Percentiles rank a stretch among this genome's conserved stretches.
Conservation (phyloP, 2,329 filamentous ascomycete genomes). For the Emericellopsis atlantica region DNA sequence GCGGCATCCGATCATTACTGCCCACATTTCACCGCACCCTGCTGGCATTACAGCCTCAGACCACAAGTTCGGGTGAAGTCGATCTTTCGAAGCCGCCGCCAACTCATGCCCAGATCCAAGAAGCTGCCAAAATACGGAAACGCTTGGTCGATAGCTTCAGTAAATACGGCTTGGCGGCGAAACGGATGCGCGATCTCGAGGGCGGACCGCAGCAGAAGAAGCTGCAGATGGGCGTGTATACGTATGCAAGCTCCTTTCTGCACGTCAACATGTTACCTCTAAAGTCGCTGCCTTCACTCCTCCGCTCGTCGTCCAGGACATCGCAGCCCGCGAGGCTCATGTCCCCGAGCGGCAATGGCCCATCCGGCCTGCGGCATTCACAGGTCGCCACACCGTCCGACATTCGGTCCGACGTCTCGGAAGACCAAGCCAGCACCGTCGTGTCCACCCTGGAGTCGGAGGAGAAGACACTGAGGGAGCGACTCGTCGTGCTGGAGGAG, state of each 20-base stretch:
- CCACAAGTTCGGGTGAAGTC: conserved; percentile 21
- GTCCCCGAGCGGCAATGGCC: conserved; percentile 19
- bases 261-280: conserved; percentile 86
- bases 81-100: conserved; percentile 29
- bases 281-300: conserved; percentile 57
- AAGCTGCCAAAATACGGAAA: conserved; percentile 82
- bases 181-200: conserved; percentile 67
- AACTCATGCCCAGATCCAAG: conserved; percentile 58
- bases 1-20: conserved; percentile 69
- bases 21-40: conserved; percentile 76
- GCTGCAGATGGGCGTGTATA: conserved; percentile 72
- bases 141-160: conserved; percentile 78
- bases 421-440: conserved; percentile 34
- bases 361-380: conserved; percentile 30
- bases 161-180: conserved; percentile 75
- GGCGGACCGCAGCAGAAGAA: conserved; percentile 61
- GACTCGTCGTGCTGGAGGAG: conserved; percentile 76
- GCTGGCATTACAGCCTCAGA: conserved; percentile 50
- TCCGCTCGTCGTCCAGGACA: conserved; percentile 26
- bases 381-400: conserved; percentile 20
- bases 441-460: conserved; percentile 59
- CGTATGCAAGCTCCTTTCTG: conserved; percentile 70
- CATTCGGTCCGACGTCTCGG: conserved; percentile 18
- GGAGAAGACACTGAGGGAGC: conserved; percentile 70
- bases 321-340: conserved; percentile 16